A percentile compares a stretch with the other conserved stretches of the same genome.
Evolutionary conservation across 352 stramenopile genomes (phyloP).

Genomic region (Blastocystis sp.): DNA sequence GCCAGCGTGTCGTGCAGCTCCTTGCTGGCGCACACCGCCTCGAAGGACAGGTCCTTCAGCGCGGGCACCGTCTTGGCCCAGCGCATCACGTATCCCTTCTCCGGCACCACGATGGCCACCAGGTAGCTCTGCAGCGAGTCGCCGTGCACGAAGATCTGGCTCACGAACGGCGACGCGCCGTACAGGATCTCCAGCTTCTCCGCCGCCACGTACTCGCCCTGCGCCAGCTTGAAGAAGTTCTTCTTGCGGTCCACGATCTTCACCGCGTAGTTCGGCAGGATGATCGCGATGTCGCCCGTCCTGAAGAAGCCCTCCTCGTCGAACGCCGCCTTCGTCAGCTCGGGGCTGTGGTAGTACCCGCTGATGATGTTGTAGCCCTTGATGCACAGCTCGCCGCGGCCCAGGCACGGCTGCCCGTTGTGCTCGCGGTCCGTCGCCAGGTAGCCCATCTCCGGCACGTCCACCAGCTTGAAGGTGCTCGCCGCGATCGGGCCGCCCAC

Average conservation of each 20-base stretch:
- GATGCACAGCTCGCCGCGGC: constrained; percentile 78
- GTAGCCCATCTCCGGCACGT: constrained; percentile 95
- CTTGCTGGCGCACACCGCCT: constrained; percentile 62
- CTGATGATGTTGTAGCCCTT: constrained; percentile 79
- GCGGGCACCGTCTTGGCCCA: constrained; percentile 74
- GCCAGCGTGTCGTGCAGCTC: constrained; percentile 72
- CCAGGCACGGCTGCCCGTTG: constrained; percentile 36
- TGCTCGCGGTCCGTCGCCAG: constrained; percentile 77
- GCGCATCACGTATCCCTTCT: constrained; percentile 75
- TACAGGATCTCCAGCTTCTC: constrained; percentile 80
- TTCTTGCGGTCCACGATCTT: constrained; percentile 82
- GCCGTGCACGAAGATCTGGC: constrained; percentile 79
- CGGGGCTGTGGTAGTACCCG: constrained; percentile 80
- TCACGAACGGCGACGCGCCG: constrained; percentile 76
- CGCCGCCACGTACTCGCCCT: constrained; percentile 79
- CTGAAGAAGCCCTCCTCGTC: constrained; percentile 78
- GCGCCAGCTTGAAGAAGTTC: constrained; percentile 83
- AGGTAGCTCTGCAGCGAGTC: constrained; percentile 79
- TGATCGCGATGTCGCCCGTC: constrained; percentile 78
- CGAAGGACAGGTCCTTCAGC: not conserved
- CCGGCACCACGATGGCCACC: constrained; percentile 77
- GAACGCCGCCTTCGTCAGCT: constrained; percentile 73
- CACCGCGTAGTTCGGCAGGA: constrained; percentile 79
- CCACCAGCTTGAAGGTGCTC: constrained; percentile 84
- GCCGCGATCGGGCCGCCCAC: constrained; percentile 83